Percentiles rank a stretch among this genome's conserved stretches.
phyloP scores from a whole-genome alignment of 176 grass and related monocot species.

The Phoenix roebelenii region DNA sequence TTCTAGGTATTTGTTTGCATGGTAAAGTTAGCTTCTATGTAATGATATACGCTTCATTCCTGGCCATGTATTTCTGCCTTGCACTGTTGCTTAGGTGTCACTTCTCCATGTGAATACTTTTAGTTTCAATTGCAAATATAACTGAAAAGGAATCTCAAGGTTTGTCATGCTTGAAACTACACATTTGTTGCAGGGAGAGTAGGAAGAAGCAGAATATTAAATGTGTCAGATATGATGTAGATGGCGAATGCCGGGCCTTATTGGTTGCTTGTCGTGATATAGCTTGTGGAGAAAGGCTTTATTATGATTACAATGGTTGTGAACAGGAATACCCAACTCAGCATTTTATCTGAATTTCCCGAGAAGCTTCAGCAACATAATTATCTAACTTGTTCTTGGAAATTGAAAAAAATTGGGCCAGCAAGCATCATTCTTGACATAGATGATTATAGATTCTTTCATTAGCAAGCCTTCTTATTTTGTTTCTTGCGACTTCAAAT shows the following conservation, averaged over 20 bases:
- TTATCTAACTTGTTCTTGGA: no score
- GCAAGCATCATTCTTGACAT: no score
- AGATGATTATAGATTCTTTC: no score
- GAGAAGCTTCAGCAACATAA: neutral
- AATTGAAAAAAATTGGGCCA: no score
- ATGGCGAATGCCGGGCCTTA: constrained; percentile 74
- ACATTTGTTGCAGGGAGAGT: constrained; percentile 58
- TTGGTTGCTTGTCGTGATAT: constrained; percentile 87
- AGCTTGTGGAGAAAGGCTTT: constrained; percentile 66
- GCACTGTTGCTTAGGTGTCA: no score
- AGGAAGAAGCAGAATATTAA: constrained; percentile 88
- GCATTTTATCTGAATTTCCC: constrained; percentile 54
- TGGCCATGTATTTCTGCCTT: no score
- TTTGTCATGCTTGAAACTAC: constrained; percentile 7
- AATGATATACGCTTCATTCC: no score
- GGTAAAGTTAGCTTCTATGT: no score
- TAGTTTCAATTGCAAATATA: neutral
- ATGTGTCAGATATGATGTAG: constrained; percentile 74
- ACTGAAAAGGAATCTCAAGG: neutral
- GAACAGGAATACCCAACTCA: constrained; percentile 83
- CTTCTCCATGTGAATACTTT: no score
- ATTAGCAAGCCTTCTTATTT: no score
- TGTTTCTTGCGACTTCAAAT: no score
- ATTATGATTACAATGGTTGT: constrained; percentile 94
- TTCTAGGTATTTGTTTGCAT: no score